phyloP scores from a whole-genome alignment of 208 protist genomes.

The Wallacemonas sp. region DNA sequence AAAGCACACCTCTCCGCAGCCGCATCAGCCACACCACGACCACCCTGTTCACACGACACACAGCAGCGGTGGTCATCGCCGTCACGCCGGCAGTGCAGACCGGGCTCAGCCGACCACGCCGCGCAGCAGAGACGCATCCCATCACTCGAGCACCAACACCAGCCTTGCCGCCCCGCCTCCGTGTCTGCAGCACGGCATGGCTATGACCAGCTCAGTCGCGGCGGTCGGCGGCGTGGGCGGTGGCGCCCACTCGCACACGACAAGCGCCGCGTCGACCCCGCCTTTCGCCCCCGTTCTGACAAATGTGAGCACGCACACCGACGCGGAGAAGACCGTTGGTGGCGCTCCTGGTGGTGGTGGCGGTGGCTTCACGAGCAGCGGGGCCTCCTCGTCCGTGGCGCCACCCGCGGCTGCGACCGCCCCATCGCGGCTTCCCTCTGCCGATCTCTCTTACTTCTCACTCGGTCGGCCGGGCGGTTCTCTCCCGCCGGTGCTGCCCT shows the following conservation, averaged over 20 bases:
- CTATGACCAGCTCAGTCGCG: not conserved
- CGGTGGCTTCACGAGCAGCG: not conserved
- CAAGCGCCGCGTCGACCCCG: constrained; percentile 4
- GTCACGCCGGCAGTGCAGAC: no score
- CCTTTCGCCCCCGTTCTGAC: not conserved
- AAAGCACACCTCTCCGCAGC: not conserved
- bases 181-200: no score
- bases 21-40: not conserved
- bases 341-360: constrained; percentile 2
- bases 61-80: no score
- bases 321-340: not conserved
- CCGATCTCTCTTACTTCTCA: no score
- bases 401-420: not conserved
- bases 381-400: not conserved
- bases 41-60: no score
- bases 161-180: not conserved
- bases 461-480: no score
- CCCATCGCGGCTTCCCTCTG: no score
- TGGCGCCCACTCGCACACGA: not conserved
- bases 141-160: not conserved
- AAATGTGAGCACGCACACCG: not conserved
- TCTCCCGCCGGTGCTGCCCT: no score
- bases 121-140: not conserved
- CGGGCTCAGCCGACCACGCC: no score
- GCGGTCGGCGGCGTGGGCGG: not conserved